These are phyloP conservation scores for Earliella scabrosa DNA, from an alignment of 1,284 basidiomycete genomes.

Conservation along the genomic window DNA sequence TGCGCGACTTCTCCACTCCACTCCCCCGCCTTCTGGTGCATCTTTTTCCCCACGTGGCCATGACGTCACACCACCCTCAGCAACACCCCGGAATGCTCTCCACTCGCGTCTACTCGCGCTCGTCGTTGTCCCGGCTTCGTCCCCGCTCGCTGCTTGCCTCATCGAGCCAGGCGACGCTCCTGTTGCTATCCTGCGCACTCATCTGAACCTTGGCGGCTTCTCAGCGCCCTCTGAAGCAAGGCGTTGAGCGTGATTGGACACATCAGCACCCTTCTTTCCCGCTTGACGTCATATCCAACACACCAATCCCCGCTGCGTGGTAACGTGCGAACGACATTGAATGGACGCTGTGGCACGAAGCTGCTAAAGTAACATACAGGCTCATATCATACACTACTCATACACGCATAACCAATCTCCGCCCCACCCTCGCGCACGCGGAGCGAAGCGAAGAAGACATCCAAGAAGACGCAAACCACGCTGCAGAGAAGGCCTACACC, in stretches of 20 bases:
- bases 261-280: neutral
- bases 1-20: neutral
- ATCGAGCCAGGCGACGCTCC: too few relatives aligned
- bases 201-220: too few relatives aligned
- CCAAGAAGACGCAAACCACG: too few relatives aligned
- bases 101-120: neutral
- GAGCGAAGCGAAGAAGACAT: too few relatives aligned
- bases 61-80: conserved; percentile 10
- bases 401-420: conserved; percentile 11
- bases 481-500: conserved; percentile 34
- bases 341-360: neutral
- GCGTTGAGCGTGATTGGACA: too few relatives aligned
- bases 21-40: neutral
- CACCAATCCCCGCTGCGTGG: neutral
- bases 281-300: conserved; percentile 20
- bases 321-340: neutral
- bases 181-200: too few relatives aligned
- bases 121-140: too few relatives aligned
- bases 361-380: conserved; percentile 8
- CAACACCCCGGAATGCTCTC: conserved; percentile 14
- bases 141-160: too few relatives aligned
- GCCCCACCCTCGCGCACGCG: too few relatives aligned
- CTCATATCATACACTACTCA: conserved; percentile 21
- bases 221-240: too few relatives aligned
- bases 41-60: conserved; percentile 5